Evolutionary conservation across 176 grass and related monocot species (phyloP).

Genomic region (Thalia dealbata): DNA sequence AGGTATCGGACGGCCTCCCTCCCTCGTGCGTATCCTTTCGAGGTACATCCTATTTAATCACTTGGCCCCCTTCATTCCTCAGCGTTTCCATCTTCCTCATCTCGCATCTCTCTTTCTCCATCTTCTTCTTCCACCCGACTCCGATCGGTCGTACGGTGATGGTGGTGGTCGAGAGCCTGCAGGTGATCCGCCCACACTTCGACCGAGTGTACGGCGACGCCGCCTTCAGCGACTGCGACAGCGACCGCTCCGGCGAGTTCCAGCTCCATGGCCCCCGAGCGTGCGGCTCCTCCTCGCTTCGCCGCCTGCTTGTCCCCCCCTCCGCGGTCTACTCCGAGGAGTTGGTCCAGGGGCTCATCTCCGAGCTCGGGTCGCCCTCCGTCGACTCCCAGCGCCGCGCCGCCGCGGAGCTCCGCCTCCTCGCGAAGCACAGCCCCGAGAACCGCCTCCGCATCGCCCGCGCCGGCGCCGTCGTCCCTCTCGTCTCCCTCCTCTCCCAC

Average conservation of each 20-base stretch:
- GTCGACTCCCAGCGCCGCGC: not conserved
- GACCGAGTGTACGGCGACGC: not conserved
- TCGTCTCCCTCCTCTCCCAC: slow-evolving; percentile 3
- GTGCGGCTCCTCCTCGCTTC: not conserved
- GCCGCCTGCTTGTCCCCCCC: not conserved
- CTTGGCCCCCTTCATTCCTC: not conserved
- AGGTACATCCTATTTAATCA: not conserved
- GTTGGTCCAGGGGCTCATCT: not conserved
- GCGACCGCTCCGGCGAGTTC: slow-evolving; percentile 4
- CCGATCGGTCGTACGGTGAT: not conserved
- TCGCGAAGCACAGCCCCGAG: not conserved
- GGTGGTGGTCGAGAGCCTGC: not conserved
- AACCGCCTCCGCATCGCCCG: slow-evolving; percentile 3
- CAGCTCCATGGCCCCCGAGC: not conserved
- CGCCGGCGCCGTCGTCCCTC: not conserved
- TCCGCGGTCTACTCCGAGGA: not conserved
- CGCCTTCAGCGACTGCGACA: slow-evolving; percentile 1
- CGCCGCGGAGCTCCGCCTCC: not conserved
- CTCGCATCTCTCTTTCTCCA: too few species aligned
- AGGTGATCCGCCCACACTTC: not conserved
- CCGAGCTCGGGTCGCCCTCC: not conserved
- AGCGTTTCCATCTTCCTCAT: too few species aligned
- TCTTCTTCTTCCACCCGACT: not conserved
- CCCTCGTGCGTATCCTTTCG: too few species aligned
- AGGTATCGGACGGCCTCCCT: too few species aligned